These are phyloP conservation scores for Turnera subulata DNA, from an alignment of 345 rosid species.

Conservation along the genomic window DNA sequence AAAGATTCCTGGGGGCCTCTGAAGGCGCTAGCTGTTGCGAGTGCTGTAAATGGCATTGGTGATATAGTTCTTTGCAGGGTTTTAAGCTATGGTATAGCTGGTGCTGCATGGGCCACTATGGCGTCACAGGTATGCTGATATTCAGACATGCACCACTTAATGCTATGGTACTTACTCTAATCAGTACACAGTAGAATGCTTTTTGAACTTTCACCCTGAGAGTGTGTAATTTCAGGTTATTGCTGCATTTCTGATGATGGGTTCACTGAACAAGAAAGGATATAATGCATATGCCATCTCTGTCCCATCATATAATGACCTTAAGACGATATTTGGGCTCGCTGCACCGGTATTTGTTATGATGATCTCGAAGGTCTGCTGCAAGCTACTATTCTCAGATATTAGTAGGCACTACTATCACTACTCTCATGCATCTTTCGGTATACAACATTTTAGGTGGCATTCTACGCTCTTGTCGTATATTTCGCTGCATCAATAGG, in stretches of 20 bases:
- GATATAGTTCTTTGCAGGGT: slow-evolving; percentile 69
- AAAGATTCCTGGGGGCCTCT: slow-evolving; percentile 95
- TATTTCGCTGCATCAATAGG: slow-evolving; percentile 92
- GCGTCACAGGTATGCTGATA: slow-evolving; percentile 66
- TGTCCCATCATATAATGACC: slow-evolving; percentile 55
- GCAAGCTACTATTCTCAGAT: background rate
- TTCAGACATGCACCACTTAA: too few species aligned
- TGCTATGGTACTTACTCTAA: background rate
- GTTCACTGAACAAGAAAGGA: slow-evolving; percentile 65
- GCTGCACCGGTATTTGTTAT: slow-evolving; percentile 78
- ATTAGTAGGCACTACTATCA: background rate
- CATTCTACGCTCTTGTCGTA: slow-evolving; percentile 71
- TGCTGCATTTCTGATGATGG: slow-evolving; percentile 82
- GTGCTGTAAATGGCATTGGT: slow-evolving; percentile 70
- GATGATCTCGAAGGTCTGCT: slow-evolving; percentile 63
- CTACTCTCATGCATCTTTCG: slow-evolving; percentile 3
- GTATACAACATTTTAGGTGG: slow-evolving; percentile 44
- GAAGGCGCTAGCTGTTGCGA: slow-evolving; percentile 74
- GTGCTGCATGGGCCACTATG: slow-evolving; percentile 99
- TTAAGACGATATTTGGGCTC: slow-evolving; percentile 50
- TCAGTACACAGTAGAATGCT: background rate
- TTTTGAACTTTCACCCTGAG: background rate
- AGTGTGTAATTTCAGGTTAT: slow-evolving; percentile 41
- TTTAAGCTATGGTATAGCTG: slow-evolving; percentile 79
- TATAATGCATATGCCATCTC: slow-evolving; percentile 59